A percentile compares a stretch with the other conserved stretches of the same genome.
Evolutionary conservation across 192 early-diverging fungal genomes (phyloP).

Genomic region (Spizellomyces punctatus): DNA sequence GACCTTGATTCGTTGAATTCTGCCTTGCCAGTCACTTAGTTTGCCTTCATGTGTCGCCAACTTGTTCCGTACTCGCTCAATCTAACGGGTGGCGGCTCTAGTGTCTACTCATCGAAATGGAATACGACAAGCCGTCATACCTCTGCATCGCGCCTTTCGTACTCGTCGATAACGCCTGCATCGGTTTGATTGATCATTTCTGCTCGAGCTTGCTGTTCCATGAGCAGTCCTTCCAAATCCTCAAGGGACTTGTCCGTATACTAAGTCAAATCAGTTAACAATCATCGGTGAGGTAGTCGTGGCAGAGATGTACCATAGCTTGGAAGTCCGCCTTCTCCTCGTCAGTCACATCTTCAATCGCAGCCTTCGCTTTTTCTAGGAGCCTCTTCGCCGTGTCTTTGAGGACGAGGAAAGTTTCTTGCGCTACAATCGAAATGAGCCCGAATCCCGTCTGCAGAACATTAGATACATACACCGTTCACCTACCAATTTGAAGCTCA

Average conservation of each 20-base stretch:
- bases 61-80: slow-evolving; percentile 46
- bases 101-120: no score
- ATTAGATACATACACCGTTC: background rate
- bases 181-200: slow-evolving; percentile 57
- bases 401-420: background rate
- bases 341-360: slow-evolving; percentile 1
- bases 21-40: slow-evolving; percentile 28
- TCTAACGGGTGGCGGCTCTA: slow-evolving; percentile 9
- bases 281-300: no score
- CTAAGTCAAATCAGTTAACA: background rate
- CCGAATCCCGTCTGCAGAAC: no score
- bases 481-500: slow-evolving; percentile 3
- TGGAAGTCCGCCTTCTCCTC: slow-evolving; percentile 26
- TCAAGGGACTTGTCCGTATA: slow-evolving; percentile 47
- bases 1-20: slow-evolving; percentile 29
- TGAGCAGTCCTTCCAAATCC: slow-evolving; percentile 68
- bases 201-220: slow-evolving; percentile 53
- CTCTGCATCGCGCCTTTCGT: slow-evolving; percentile 62
- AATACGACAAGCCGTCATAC: background rate
- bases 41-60: slow-evolving; percentile 44
- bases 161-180: slow-evolving; percentile 66
- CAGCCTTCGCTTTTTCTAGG: background rate
- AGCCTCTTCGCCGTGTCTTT: background rate
- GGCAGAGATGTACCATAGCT: background rate
- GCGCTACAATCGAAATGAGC: background rate